Evolutionary conservation across 495 filamentous ascomycete species (phyloP).

Genomic region (Podospora bellae-mahoneyi): DNA sequence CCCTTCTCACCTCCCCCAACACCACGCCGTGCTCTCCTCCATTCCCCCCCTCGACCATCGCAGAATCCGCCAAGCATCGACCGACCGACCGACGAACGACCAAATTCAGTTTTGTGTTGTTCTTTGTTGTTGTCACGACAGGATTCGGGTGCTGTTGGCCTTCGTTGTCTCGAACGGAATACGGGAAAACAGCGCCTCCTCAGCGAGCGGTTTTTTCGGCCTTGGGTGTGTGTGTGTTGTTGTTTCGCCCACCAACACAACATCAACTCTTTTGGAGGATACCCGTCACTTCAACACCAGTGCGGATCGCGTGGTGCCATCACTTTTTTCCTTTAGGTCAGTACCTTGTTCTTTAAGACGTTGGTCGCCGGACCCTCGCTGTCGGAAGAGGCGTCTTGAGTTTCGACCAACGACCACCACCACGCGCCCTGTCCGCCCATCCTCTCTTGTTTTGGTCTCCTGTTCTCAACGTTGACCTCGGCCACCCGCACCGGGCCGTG

Average conservation of each 20-base stretch:
- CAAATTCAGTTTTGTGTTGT: slow-evolving; percentile 45
- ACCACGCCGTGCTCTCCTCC: slow-evolving; percentile 25
- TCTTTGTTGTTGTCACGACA: slow-evolving; percentile 29
- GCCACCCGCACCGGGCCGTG: background rate
- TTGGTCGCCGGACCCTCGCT: no score
- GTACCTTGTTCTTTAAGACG: slow-evolving; percentile 11
- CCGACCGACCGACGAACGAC: slow-evolving; percentile 37
- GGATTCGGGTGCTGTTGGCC: slow-evolving; percentile 31
- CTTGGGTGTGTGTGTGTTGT: slow-evolving; percentile 26
- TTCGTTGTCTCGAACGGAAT: slow-evolving; percentile 27
- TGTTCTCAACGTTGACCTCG: background rate
- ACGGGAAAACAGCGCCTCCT: slow-evolving; percentile 14
- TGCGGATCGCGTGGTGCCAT: slow-evolving; percentile 18
- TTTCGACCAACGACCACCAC: slow-evolving; percentile 2
- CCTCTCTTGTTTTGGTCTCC: slow-evolving; percentile 5
- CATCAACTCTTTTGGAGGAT: slow-evolving; percentile 16
- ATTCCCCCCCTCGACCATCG: slow-evolving; percentile 18
- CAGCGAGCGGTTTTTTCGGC: slow-evolving; percentile 22
- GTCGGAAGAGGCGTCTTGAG: background rate
- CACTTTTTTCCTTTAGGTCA: slow-evolving; percentile 28
- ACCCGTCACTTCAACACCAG: slow-evolving; percentile 18
- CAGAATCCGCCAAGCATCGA: slow-evolving; percentile 30
- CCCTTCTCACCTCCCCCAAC: slow-evolving; percentile 22
- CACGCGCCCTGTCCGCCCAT: background rate
- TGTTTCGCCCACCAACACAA: slow-evolving; percentile 16